These are phyloP conservation scores for Apiotrichum gracile DNA, from an alignment of 1,284 basidiomycete genomes.

Conservation along the genomic window DNA sequence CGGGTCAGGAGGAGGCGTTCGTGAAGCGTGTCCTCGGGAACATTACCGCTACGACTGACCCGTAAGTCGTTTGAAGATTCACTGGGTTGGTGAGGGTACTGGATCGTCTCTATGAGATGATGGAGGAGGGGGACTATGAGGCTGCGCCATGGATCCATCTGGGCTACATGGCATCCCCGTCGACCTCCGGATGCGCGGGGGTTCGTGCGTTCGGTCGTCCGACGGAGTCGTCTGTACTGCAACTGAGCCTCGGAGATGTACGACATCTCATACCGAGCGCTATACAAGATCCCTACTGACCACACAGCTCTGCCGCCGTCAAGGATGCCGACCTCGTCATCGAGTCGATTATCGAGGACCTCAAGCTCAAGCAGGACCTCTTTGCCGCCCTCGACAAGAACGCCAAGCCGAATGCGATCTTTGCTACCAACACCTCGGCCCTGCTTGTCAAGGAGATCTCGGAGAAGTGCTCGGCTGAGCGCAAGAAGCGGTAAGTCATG, in stretches of 20 bases:
- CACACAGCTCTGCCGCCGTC: slow-evolving; percentile 46
- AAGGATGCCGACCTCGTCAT: slow-evolving; percentile 53
- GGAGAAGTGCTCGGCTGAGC: slow-evolving; percentile 29
- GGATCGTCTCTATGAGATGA: no score
- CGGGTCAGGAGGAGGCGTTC: slow-evolving; percentile 46
- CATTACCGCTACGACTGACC: slow-evolving; percentile 52
- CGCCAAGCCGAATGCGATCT: slow-evolving; percentile 48
- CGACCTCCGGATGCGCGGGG: no score
- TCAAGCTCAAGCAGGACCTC: slow-evolving; percentile 54
- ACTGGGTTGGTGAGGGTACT: no score
- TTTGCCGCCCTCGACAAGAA: slow-evolving; percentile 52
- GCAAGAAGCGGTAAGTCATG: slow-evolving; percentile 33
- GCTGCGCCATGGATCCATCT: no score
- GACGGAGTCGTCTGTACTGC: no score
- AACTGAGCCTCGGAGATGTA: no score
- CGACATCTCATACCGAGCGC: no score
- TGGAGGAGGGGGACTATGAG: no score
- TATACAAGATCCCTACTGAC: neutral
- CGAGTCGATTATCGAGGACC: slow-evolving; percentile 56
- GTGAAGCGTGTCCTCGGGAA: slow-evolving; percentile 46
- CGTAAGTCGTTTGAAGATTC: slow-evolving; percentile 28
- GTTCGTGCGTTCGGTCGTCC: no score
- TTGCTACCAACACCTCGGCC: slow-evolving; percentile 54
- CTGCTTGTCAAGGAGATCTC: slow-evolving; percentile 53
- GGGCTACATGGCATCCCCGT: no score